Evolutionary conservation across 1,139 yeast species (phyloP).

Genomic region (Pichia sp.): DNA sequence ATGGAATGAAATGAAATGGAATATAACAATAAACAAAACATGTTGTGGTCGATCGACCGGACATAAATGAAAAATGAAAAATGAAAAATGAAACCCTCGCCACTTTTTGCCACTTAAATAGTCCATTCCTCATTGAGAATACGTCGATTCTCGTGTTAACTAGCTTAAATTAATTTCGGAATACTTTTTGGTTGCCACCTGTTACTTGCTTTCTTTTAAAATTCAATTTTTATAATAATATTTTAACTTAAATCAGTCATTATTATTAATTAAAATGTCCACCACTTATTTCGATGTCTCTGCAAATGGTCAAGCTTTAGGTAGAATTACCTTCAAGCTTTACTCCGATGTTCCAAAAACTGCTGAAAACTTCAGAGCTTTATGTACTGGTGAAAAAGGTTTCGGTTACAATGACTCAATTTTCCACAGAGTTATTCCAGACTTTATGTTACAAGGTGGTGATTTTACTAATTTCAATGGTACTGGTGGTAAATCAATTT

Average conservation of each 20-base stretch:
- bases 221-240: no score
- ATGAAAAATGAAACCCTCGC: no score
- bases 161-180: no score
- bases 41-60: no score
- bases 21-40: no score
- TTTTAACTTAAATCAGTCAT: background rate
- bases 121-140: no score
- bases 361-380: conserved; percentile 95
- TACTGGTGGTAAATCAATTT: conserved; percentile 98
- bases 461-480: conserved; percentile 93
- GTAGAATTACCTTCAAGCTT: conserved; percentile 76
- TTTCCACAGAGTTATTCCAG: conserved; percentile 98
- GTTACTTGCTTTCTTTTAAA: no score
- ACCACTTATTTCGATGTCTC: conserved; percentile 33
- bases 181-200: no score
- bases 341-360: conserved; percentile 97
- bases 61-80: no score
- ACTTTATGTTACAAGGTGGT: conserved; percentile 99
- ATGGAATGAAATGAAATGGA: no score
- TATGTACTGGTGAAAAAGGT: conserved; percentile 96
- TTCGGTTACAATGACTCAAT: conserved; percentile 86
- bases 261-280: conserved; percentile 20
- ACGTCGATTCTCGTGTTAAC: no score
- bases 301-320: conserved; percentile 42
- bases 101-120: no score